These are phyloP conservation scores for Vigna hirtella DNA, from an alignment of 306 rosid genomes.

Conservation along the genomic window DNA sequence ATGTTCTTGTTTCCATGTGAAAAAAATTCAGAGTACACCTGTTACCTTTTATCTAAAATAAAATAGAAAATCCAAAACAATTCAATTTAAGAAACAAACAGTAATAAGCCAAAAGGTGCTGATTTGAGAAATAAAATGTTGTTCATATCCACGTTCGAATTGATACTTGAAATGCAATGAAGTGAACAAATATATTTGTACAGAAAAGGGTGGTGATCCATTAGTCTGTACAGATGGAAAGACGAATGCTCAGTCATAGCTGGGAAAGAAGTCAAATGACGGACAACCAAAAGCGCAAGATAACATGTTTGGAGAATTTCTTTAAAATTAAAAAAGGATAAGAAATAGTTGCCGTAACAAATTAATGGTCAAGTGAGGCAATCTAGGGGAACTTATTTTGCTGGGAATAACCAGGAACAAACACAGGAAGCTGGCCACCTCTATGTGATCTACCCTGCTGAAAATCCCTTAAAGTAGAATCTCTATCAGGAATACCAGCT, in stretches of 20 bases:
- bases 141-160: slow-evolving; percentile 21
- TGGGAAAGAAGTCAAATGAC: slow-evolving; percentile 24
- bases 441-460: slow-evolving; percentile 70
- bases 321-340: not conserved
- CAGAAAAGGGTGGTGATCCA: slow-evolving; percentile 35
- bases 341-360: slow-evolving; percentile 31
- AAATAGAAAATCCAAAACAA: too few relatives aligned
- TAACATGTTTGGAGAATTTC: slow-evolving; percentile 13
- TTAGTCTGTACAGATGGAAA: slow-evolving; percentile 54
- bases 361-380: slow-evolving; percentile 35
- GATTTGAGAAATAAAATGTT: not conserved
- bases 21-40: too few relatives aligned
- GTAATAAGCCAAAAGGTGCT: not conserved
- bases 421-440: slow-evolving; percentile 80
- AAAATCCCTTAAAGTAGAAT: slow-evolving; percentile 52
- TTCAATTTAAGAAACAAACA: not conserved
- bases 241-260: slow-evolving; percentile 23
- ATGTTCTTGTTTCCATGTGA: too few relatives aligned
- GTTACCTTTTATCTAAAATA: too few relatives aligned
- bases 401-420: slow-evolving; percentile 68
- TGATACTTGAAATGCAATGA: slow-evolving; percentile 34
- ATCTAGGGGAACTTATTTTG: slow-evolving; percentile 58
- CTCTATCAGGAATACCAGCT: slow-evolving; percentile 53
- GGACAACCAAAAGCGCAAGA: slow-evolving; percentile 22
- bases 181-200: slow-evolving; percentile 28